phyloP scores from a whole-genome alignment of 2,329 filamentous ascomycete species.

The Elsinoe necatrix region DNA sequence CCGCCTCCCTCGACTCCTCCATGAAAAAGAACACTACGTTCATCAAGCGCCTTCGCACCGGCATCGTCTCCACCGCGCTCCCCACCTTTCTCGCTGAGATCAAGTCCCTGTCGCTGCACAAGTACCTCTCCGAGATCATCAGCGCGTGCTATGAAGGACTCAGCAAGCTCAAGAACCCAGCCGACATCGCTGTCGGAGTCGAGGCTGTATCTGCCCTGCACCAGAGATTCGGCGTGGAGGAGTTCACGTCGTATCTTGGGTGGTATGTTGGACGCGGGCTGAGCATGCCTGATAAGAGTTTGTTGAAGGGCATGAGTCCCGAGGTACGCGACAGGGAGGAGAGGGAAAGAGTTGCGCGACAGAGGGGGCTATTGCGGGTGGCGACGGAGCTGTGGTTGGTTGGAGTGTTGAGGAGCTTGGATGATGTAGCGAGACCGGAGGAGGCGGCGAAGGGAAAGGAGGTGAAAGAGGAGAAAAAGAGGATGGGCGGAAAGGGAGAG shows the following conservation, averaged over 20 bases:
- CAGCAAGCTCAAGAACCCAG: constrained; percentile 80
- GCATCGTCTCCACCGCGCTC: constrained; percentile 70
- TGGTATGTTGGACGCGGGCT: constrained; percentile 89
- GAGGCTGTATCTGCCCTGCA: constrained; percentile 93
- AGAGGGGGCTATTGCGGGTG: constrained; percentile 76
- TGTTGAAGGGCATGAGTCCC: constrained; percentile 65
- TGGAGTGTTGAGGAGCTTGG: constrained; percentile 72
- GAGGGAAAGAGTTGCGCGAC: constrained; percentile 80
- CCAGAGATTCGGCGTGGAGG: constrained; percentile 80
- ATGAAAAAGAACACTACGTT: constrained; percentile 98
- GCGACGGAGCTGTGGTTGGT: constrained; percentile 96
- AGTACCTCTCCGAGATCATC: constrained; percentile 95
- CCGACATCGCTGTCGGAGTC: constrained; percentile 84
- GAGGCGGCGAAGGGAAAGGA: constrained; percentile 55
- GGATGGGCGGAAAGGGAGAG: constrained; percentile 47
- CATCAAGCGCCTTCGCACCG: constrained; percentile 89
- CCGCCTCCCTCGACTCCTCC: constrained; percentile 78
- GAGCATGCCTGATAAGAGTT: constrained; percentile 78
- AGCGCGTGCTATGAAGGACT: constrained; percentile 92
- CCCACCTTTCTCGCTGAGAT: constrained; percentile 84
- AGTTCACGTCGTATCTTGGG: constrained; percentile 85
- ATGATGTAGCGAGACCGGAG: constrained; percentile 57
- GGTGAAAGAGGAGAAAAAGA: constrained; percentile 50
- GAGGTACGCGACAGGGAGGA: constrained; percentile 92
- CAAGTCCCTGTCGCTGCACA: constrained; percentile 80